A percentile compares a stretch with the other conserved stretches of the same genome.
Evolutionary conservation across 2,329 filamentous ascomycete species (phyloP).

Genomic region (Pestalotiopsis sp.): DNA sequence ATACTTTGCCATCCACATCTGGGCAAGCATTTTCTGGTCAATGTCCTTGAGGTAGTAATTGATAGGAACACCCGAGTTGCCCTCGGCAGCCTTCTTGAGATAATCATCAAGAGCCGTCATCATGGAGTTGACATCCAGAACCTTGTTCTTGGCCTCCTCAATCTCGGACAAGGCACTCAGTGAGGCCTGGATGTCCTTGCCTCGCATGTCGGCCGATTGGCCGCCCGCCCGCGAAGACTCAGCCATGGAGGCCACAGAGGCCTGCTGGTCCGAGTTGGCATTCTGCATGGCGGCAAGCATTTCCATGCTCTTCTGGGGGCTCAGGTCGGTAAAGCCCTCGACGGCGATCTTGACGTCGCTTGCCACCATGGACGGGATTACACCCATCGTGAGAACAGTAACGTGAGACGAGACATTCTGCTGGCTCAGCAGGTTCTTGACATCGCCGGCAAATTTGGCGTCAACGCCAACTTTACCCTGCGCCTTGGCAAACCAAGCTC

Average conservation of each 20-base stretch:
- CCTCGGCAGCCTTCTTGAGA: conserved; percentile 20
- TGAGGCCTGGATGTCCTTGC: conserved; percentile 14
- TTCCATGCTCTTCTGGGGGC: conserved; percentile 16
- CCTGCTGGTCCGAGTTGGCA: conserved; percentile 13
- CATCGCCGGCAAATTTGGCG: conserved; percentile 11
- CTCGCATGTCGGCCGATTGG: conserved; percentile 16
- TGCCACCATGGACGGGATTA: conserved; percentile 19
- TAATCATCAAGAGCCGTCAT: conserved; percentile 23
- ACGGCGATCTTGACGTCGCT: conserved; percentile 17
- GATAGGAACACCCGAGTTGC: conserved; percentile 18
- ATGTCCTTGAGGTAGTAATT: conserved; percentile 22
- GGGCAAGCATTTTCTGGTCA: conserved; percentile 18
- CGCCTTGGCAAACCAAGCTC: too few species aligned
- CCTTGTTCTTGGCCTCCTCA: conserved; percentile 20
- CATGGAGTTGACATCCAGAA: conserved; percentile 22
- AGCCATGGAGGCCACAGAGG: conserved; percentile 15
- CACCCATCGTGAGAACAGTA: conserved; percentile 17
- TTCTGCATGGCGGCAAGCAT: conserved; percentile 16
- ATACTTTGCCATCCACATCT: conserved; percentile 22
- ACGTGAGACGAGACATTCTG: conserved; percentile 17
- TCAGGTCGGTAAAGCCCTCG: conserved; percentile 16
- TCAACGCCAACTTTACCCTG: conserved; percentile 15
- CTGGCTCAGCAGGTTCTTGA: conserved; percentile 18
- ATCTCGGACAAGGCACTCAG: conserved; percentile 16
- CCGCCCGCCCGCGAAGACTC: conserved; percentile 16